These are phyloP conservation scores for Fusarium newnesense DNA, from an alignment of 2,329 filamentous ascomycete species.

Conservation along the genomic window DNA sequence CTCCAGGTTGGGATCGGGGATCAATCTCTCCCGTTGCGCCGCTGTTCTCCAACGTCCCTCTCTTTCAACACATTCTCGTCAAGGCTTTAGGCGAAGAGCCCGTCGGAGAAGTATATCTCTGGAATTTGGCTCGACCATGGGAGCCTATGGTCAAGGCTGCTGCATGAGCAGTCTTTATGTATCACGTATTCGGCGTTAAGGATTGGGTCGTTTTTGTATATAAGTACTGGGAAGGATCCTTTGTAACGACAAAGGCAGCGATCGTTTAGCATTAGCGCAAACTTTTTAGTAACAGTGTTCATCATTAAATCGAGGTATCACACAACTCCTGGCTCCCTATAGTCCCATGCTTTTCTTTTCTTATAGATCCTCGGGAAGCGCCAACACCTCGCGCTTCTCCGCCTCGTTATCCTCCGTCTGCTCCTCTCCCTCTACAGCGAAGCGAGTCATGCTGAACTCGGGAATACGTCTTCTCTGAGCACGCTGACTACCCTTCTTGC, in stretches of 20 bases:
- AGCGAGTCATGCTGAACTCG: constrained; percentile 68
- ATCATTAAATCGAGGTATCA: constrained; percentile 46
- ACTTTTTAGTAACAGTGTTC: constrained; percentile 35
- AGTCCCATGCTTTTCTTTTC: constrained; percentile 34
- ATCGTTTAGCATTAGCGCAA: constrained; percentile 30
- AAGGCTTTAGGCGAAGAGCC: constrained; percentile 49
- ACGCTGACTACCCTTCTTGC: constrained; percentile 47
- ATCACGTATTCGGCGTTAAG: constrained; percentile 24
- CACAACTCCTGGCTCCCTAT: constrained; percentile 45
- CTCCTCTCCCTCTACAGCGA: constrained; percentile 59
- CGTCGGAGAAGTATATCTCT: constrained; percentile 52
- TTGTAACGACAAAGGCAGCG: constrained; percentile 15
- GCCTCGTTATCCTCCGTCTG: constrained; percentile 37
- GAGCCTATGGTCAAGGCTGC: constrained; percentile 56
- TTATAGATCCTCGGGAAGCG: constrained; percentile 41
- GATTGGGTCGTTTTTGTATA: constrained; percentile 21
- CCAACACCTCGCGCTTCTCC: constrained; percentile 38
- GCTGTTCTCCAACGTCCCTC: constrained; percentile 43
- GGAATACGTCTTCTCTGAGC: constrained; percentile 53
- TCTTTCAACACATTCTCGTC: constrained; percentile 51
- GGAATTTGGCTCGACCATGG: constrained; percentile 55
- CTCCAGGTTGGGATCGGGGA: constrained; percentile 42
- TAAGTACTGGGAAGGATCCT: constrained; percentile 2
- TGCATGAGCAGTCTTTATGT: constrained; percentile 38
- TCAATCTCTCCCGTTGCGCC: constrained; percentile 42